Evolutionary conservation across 2,329 filamentous ascomycete species (phyloP).

Genomic region (Pseudogymnoascus sp.): DNA sequence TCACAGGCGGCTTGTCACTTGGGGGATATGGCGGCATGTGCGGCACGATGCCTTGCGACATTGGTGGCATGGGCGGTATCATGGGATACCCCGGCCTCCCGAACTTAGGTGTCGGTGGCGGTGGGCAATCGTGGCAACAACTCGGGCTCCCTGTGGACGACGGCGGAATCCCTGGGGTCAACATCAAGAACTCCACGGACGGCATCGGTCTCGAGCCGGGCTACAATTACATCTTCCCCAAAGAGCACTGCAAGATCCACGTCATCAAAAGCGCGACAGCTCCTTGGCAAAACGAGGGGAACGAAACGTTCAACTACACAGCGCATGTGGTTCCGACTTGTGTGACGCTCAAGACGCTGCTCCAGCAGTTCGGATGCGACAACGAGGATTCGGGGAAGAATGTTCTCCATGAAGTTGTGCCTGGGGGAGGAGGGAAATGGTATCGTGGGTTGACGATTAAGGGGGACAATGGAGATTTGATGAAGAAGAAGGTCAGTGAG

Average conservation of each 20-base stretch:
- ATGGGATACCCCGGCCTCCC: not conserved
- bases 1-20: not conserved
- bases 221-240: slow-evolving; percentile 57
- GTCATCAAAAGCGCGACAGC: slow-evolving; percentile 43
- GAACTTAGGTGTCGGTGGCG: not conserved
- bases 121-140: slow-evolving; percentile 4
- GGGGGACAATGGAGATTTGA: slow-evolving; percentile 43
- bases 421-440: slow-evolving; percentile 52
- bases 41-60: not conserved
- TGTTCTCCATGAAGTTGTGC: slow-evolving; percentile 48
- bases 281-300: slow-evolving; percentile 45
- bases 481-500: slow-evolving; percentile 46
- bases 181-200: slow-evolving; percentile 51
- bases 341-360: slow-evolving; percentile 48
- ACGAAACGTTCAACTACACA: slow-evolving; percentile 37
- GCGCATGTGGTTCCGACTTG: slow-evolving; percentile 47
- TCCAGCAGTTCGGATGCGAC: slow-evolving; percentile 51
- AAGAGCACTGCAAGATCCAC: slow-evolving; percentile 53
- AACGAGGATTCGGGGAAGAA: slow-evolving; percentile 49
- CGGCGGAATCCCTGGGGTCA: slow-evolving; percentile 41
- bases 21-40: slow-evolving; percentile 2
- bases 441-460: slow-evolving; percentile 47
- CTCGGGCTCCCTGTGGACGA: slow-evolving; percentile 8
- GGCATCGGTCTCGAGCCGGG: slow-evolving; percentile 54
- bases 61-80: not conserved